Percentiles rank a stretch among this genome's conserved stretches.
Evolutionary conservation across 2,329 filamentous ascomycete species (phyloP).

Genomic region (Colletotrichum tropicicola): DNA sequence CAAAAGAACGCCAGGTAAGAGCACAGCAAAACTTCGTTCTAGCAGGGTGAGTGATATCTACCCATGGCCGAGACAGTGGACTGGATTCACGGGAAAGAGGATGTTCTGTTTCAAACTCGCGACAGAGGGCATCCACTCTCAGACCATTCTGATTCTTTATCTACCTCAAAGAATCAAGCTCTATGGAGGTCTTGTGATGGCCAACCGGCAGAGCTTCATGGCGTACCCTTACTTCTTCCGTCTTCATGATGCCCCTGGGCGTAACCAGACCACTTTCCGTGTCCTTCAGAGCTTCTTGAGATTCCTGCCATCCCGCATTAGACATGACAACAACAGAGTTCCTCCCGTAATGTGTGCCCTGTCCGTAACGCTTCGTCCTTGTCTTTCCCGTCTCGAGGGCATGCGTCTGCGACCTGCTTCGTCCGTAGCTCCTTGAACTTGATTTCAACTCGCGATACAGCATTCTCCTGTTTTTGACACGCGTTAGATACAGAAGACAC

Average conservation of each 20-base stretch:
- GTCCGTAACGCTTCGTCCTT: conserved; percentile 32
- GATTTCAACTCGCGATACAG: conserved; percentile 43
- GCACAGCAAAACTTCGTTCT: no score
- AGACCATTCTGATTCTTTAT: no score
- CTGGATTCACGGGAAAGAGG: no score
- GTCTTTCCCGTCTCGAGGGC: conserved; percentile 19
- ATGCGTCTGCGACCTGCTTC: conserved; percentile 32
- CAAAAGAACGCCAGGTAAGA: no score
- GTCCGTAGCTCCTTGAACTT: conserved; percentile 37
- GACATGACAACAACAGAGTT: conserved; percentile 44
- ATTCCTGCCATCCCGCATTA: conserved; percentile 40
- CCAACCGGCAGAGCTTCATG: conserved; percentile 28
- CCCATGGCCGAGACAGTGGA: no score
- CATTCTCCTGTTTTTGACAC: conserved; percentile 40
- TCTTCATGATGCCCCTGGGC: conserved; percentile 39
- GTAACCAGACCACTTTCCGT: conserved; percentile 13
- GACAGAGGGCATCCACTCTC: no score
- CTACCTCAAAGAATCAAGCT: conserved; percentile 15
- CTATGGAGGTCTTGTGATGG: conserved; percentile 29
- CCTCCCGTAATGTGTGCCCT: conserved; percentile 36
- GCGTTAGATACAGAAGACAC: neutral
- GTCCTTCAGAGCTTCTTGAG: conserved; percentile 41
- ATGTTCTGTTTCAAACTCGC: no score
- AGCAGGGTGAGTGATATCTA: no score
- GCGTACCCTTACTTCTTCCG: conserved; percentile 39